A percentile compares a stretch with the other conserved stretches of the same genome.
Conservation (phyloP, 108 stramenopile genomes). For the Cyclostephanos invisitatus region DNA sequence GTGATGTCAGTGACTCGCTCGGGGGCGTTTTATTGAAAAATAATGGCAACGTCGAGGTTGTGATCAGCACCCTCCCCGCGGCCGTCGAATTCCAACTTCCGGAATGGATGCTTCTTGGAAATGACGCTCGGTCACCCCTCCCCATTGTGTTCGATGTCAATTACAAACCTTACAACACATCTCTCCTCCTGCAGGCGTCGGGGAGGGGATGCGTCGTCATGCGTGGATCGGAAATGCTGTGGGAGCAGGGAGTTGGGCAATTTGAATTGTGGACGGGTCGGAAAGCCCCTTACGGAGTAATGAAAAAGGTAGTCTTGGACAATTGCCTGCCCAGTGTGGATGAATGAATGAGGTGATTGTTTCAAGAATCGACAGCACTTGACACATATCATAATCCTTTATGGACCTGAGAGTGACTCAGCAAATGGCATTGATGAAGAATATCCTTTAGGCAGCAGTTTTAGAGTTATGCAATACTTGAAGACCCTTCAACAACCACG, state of each 20-base stretch:
- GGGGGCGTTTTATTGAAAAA: conserved; percentile 32
- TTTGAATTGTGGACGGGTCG: conserved; percentile 94
- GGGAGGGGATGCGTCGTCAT: conserved; percentile 80
- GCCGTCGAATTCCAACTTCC: conserved; percentile 90
- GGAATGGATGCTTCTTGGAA: conserved; percentile 59
- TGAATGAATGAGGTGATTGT: conserved; percentile 4
- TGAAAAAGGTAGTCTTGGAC: conserved; percentile 85
- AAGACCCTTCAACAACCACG: no score
- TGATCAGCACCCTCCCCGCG: conserved; percentile 94
- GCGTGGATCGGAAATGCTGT: conserved; percentile 97
- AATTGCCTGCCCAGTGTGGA: conserved; percentile 72
- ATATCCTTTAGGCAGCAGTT: no score
- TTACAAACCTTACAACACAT: conserved; percentile 94
- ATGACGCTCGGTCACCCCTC: neutral
- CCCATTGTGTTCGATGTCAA: conserved; percentile 91
- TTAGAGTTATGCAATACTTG: no score
- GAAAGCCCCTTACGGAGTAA: conserved; percentile 85
- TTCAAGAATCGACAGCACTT: neutral
- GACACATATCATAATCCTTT: neutral
- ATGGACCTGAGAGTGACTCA: neutral
- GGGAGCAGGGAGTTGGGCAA: conserved; percentile 97
- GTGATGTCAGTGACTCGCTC: conserved; percentile 27
- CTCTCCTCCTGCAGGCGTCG: conserved; percentile 85
- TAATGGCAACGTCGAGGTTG: conserved; percentile 57
- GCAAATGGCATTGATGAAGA: no score